Base-by-base conservation (phyloP, 148 eudicot species). In the Salicornia ramosissima region DNA sequence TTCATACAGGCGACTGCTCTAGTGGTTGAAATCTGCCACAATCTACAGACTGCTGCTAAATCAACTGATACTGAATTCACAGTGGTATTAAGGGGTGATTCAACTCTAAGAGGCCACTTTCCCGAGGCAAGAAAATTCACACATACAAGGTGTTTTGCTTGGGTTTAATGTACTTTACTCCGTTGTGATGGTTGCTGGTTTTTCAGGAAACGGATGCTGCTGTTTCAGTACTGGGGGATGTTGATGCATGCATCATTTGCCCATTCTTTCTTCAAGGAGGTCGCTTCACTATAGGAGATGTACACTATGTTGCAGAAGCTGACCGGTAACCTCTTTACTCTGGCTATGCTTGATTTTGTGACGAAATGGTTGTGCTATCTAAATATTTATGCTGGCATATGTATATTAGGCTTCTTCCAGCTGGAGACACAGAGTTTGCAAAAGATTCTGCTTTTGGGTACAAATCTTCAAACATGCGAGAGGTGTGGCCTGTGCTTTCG, bases 241-340 rank as follows among this genome's bases (percentile, higher is more conserved):
- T 91, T 85, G 99, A 95, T 85, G 91, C 91, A 22, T 89, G 87
- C 85, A 91, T 95, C 77, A 89, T 95, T 71, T 95, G 97, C 81
- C 97, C 99, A n/a, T 95, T 95, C 80, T 95, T 95, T 72, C 87
- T 95, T 79, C 96, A 94, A 79, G 99, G 99, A 58, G 99, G 99
- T 70, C 99, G 99, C 42, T 91, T 83, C 65, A 95, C 99, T 45
- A 91, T 91, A 67, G 84, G 81, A 40, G 99, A 95, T 73, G 66
- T 89, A 61, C 99, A 95, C 71, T 95, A 91, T 77, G 99, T 95
- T 75, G 96, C 97, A 47, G 99, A 95, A 42, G 80, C 90, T 77
- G 93, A 89, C 60, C 46, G 91, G 99, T 91, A 81, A 50, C 47
- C 30, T 5, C 52, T 46, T 52, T 63, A 15, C 42, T 6, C 63